Evolutionary conservation across 1,284 basidiomycete species (phyloP).

Genomic region (Schizopora paradoxa): DNA sequence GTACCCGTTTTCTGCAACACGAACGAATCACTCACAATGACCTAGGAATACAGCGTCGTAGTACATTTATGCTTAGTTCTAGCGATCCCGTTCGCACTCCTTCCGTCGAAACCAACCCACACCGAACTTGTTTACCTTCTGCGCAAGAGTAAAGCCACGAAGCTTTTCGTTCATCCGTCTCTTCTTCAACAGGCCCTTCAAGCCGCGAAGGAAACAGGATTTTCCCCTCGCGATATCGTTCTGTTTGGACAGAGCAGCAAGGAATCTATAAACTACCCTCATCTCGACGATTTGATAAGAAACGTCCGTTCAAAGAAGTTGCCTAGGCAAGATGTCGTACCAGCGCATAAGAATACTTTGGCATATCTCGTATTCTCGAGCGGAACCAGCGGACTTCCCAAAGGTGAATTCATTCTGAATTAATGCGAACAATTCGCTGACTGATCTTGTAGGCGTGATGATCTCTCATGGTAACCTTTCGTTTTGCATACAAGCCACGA

Average conservation of each 20-base stretch:
- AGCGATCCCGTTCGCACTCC: slow-evolving; percentile 55
- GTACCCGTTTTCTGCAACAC: neutral
- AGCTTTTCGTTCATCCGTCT: slow-evolving; percentile 55
- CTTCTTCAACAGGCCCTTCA: slow-evolving; percentile 44
- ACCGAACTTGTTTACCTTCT: slow-evolving; percentile 61
- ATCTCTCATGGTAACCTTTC: slow-evolving; percentile 67
- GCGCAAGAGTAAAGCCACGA: slow-evolving; percentile 47
- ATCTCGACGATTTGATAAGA: slow-evolving; percentile 44
- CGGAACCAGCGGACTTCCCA: slow-evolving; percentile 71
- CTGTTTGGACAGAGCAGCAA: slow-evolving; percentile 35
- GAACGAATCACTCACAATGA: neutral
- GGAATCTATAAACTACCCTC: slow-evolving; percentile 27
- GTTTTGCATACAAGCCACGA: slow-evolving; percentile 40
- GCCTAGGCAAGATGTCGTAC: slow-evolving; percentile 38
- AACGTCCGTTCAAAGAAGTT: slow-evolving; percentile 33
- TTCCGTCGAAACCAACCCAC: slow-evolving; percentile 60
- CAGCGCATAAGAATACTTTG: slow-evolving; percentile 49
- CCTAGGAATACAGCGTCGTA: slow-evolving; percentile 59
- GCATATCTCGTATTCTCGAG: slow-evolving; percentile 75
- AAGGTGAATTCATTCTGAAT: slow-evolving; percentile 41
- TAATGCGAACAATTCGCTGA: neutral
- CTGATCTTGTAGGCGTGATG: slow-evolving; percentile 52
- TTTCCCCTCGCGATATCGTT: slow-evolving; percentile 48
- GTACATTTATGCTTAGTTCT: slow-evolving; percentile 51
- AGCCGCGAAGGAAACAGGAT: slow-evolving; percentile 45